phyloP scores from a whole-genome alignment of 495 filamentous ascomycete genomes.

The Aspergillus leporis region DNA sequence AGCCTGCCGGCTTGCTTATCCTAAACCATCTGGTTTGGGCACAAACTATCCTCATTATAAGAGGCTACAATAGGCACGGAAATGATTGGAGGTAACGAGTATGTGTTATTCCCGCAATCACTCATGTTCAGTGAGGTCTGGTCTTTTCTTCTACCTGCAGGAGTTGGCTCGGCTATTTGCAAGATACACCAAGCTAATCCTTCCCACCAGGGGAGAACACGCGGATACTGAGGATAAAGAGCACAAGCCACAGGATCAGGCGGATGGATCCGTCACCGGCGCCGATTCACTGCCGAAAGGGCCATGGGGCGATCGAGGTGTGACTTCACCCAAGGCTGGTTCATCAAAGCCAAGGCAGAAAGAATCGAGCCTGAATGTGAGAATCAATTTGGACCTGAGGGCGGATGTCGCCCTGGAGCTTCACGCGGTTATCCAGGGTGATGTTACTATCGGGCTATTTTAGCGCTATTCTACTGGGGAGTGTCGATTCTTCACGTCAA shows the following conservation, averaged over 20 bases:
- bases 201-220: not conserved
- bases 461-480: slow-evolving; percentile 5
- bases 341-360: slow-evolving; percentile 5
- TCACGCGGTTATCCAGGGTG: slow-evolving; percentile 14
- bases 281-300: not conserved
- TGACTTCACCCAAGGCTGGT: slow-evolving; percentile 7
- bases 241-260: not conserved
- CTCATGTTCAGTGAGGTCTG: no score
- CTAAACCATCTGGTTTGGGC: no score
- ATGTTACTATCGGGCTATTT: slow-evolving; percentile 16
- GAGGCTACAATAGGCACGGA: no score
- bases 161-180: not conserved
- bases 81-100: no score
- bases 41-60: no score
- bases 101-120: no score
- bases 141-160: not conserved
- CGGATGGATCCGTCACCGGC: not conserved
- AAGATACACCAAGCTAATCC: not conserved
- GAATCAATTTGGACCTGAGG: slow-evolving; percentile 17
- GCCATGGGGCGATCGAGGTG: slow-evolving; percentile 12
- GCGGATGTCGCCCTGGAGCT: slow-evolving; percentile 16
- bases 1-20: no score
- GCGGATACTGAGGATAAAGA: not conserved
- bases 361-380: slow-evolving; percentile 13
- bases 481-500: no score